Evolutionary conservation across 75 land plant species (phyloP).

Genomic region (Selaginella tamariscina): DNA sequence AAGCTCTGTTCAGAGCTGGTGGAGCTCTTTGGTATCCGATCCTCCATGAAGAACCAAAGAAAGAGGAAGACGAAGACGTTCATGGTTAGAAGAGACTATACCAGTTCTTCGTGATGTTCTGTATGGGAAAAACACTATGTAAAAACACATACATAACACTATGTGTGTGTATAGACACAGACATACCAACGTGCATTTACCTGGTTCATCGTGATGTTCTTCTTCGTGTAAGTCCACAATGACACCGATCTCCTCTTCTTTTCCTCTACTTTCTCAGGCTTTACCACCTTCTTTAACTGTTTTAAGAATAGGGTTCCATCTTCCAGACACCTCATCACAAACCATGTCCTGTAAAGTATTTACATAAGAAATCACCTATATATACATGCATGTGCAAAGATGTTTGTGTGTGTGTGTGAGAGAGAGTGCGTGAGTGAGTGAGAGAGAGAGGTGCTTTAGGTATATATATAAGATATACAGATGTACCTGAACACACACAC

Average conservation of each 20-base stretch:
- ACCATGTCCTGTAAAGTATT: neutral
- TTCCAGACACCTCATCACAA: neutral
- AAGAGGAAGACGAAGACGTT: neutral
- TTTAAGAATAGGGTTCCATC: neutral
- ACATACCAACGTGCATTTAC: too few relatives aligned
- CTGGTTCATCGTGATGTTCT: neutral
- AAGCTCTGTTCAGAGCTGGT: neutral
- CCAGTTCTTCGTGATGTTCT: too few relatives aligned
- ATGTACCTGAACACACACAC: too few relatives aligned
- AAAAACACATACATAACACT: too few relatives aligned
- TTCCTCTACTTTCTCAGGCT: neutral
- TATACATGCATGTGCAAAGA: too few relatives aligned
- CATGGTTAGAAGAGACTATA: neutral
- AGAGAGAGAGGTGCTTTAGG: too few relatives aligned
- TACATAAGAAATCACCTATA: too few relatives aligned
- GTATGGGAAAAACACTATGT: too few relatives aligned
- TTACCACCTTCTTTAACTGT: neutral
- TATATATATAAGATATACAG: too few relatives aligned
- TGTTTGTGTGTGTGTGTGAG: too few relatives aligned
- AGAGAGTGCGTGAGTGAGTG: too few relatives aligned
- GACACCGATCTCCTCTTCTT: neutral
- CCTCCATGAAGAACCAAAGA: neutral
- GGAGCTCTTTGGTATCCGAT: neutral
- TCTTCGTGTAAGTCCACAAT: neutral
- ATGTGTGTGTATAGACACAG: too few relatives aligned